Evolutionary conservation across 345 rosid species (phyloP).

Genomic region (Populus davidiana): DNA sequence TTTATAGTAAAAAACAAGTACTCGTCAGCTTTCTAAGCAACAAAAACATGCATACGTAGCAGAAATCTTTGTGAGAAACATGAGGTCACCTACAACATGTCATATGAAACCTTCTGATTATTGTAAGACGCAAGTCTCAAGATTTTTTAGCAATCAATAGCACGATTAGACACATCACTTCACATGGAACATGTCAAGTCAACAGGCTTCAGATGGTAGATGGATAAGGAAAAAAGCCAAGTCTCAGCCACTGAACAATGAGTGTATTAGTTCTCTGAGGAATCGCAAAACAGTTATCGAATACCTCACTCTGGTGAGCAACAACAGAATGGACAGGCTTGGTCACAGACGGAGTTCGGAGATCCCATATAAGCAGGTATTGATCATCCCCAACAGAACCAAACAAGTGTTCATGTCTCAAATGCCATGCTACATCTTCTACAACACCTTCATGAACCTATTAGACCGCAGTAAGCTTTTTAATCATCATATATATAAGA

Average conservation of each 20-base stretch:
- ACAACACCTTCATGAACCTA: slow-evolving; percentile 99
- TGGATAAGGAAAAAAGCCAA: not conserved
- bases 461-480: not conserved
- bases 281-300: not conserved
- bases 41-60: not conserved
- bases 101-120: not conserved
- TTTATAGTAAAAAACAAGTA: not conserved
- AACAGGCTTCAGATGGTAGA: not conserved
- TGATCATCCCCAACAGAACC: slow-evolving; percentile 99
- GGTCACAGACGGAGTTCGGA: slow-evolving; percentile 62
- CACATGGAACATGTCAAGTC: not conserved
- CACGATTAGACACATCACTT: not conserved
- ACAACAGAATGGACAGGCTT: slow-evolving; percentile 85
- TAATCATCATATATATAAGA: not conserved
- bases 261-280: not conserved
- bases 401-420: slow-evolving; percentile 90
- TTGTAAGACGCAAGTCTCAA: not conserved
- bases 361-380: slow-evolving; percentile 87
- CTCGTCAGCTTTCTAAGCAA: not conserved
- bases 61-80: not conserved
- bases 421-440: slow-evolving; percentile 99
- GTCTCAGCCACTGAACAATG: not conserved
- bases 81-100: not conserved
- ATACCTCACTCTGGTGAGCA: slow-evolving; percentile 97
- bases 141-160: not conserved